A percentile compares a stretch with the other conserved stretches of the same genome.
Conservation (phyloP, 1,284 basidiomycete genomes). For the Ceratobasidium sp. region DNA sequence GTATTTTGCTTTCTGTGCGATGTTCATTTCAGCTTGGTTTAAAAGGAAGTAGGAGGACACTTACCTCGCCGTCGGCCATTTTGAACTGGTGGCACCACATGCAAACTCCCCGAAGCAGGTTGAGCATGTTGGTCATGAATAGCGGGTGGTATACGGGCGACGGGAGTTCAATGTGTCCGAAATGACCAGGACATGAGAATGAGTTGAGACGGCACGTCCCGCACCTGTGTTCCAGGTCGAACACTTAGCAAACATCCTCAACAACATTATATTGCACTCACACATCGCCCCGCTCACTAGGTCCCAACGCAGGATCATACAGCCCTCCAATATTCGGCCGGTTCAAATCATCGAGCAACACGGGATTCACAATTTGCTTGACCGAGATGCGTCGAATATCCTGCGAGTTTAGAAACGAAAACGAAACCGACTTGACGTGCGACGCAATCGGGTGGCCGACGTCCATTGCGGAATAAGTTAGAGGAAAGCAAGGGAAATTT, state of each 20-base stretch:
- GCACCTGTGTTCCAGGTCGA: slow-evolving; percentile 69
- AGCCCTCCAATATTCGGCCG: slow-evolving; percentile 91
- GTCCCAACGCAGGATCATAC: slow-evolving; percentile 95
- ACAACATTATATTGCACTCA: slow-evolving; percentile 48
- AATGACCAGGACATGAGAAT: slow-evolving; percentile 97
- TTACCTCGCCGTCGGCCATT: slow-evolving; percentile 74
- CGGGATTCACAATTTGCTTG: slow-evolving; percentile 93
- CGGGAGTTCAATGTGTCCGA: slow-evolving; percentile 98
- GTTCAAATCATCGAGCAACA: slow-evolving; percentile 93
- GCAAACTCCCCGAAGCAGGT: slow-evolving; percentile 88
- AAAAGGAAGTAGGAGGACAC: slow-evolving; percentile 47
- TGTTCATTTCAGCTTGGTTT: background rate
- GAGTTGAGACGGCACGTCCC: slow-evolving; percentile 91
- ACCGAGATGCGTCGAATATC: slow-evolving; percentile 95
- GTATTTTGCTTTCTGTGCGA: slow-evolving; percentile 75
- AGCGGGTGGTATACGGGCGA: slow-evolving; percentile 96
- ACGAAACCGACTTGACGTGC: slow-evolving; percentile 84
- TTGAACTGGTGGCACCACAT: slow-evolving; percentile 97
- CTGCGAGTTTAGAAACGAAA: slow-evolving; percentile 92
- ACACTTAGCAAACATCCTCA: background rate
- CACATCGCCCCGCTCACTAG: slow-evolving; percentile 87
- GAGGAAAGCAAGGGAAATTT: slow-evolving; percentile 17
- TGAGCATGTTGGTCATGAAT: slow-evolving; percentile 93
- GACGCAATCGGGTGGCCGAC: slow-evolving; percentile 89
- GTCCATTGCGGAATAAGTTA: slow-evolving; percentile 69